Percentiles rank a stretch among this genome's conserved stretches.
Conservation (phyloP, 208 protist genomes). For the Trypanosoma boissoni region DNA sequence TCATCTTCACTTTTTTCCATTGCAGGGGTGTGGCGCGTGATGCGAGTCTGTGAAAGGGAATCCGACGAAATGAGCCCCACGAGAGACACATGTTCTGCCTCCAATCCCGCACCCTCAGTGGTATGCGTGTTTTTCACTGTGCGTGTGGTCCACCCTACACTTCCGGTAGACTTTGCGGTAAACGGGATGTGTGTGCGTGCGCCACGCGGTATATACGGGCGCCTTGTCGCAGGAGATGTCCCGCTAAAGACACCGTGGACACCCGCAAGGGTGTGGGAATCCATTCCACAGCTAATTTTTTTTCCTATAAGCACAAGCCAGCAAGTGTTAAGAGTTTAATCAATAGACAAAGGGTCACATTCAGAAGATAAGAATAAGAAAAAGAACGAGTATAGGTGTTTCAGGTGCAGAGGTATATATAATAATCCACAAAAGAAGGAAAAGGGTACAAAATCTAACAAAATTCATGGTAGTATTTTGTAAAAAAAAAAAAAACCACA, state of each 20-base stretch:
- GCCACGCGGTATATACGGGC: slow-evolving; percentile 42
- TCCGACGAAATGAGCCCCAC: slow-evolving; percentile 17
- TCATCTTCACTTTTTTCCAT: neutral
- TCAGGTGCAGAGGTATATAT: slow-evolving; percentile 2
- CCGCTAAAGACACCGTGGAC: slow-evolving; percentile 23
- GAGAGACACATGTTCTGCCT: slow-evolving; percentile 3
- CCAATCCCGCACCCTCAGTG: slow-evolving; percentile 3
- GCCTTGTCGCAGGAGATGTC: slow-evolving; percentile 4
- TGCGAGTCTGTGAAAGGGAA: neutral
- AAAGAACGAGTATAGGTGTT: neutral
- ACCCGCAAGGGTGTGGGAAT: slow-evolving; percentile 32
- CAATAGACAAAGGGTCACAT: neutral
- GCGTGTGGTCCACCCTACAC: no score
- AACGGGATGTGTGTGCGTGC: slow-evolving; percentile 48
- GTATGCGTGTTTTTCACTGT: slow-evolving; percentile 29
- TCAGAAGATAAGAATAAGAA: neutral
- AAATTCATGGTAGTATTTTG: no score
- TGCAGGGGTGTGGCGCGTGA: slow-evolving; percentile 17
- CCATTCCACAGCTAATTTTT: slow-evolving; percentile 13
- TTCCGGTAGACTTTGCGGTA: slow-evolving; percentile 1
- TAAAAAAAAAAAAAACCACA: slow-evolving; percentile 25
- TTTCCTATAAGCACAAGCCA: slow-evolving; percentile 2
- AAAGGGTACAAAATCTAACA: slow-evolving; percentile 8
- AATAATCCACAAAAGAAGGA: slow-evolving; percentile 10
- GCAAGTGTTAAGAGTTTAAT: slow-evolving; percentile 1